Evolutionary conservation across 331 rosid genomes (phyloP).

Genomic region (Rhamnella rubrinervis): DNA sequence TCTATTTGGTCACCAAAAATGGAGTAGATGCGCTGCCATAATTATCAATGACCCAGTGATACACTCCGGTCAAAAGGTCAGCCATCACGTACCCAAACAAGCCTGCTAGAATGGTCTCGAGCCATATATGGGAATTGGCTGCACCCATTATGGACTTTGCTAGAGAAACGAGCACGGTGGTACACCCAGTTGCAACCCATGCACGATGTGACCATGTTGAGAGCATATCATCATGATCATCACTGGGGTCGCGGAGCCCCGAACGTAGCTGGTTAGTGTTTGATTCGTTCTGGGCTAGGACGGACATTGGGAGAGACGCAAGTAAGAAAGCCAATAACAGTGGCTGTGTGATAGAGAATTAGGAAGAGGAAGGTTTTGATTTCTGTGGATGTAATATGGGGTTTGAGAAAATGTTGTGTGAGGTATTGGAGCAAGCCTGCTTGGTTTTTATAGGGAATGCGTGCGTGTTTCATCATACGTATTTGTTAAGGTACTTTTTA

Average conservation of each 20-base stretch:
- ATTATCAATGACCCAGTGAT: conserved; percentile 84
- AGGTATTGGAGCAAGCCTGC: no score
- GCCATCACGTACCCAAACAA: conserved; percentile 65
- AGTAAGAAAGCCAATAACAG: no score
- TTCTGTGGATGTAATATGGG: no score
- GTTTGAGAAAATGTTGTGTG: no score
- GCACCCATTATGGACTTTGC: conserved; percentile 39
- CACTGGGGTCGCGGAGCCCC: conserved; percentile 23
- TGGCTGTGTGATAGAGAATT: no score
- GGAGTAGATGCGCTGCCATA: conserved; percentile 69
- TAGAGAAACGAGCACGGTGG: conserved; percentile 39
- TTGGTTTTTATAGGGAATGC: no score
- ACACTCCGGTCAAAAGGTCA: conserved; percentile 84
- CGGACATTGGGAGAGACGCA: no score
- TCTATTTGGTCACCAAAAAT: conserved; percentile 74
- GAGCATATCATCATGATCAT: neutral
- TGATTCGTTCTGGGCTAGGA: no score
- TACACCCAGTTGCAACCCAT: conserved; percentile 54
- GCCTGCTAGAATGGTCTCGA: conserved; percentile 39
- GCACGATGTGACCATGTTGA: conserved; percentile 50
- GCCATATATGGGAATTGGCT: conserved; percentile 34
- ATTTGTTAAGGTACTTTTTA: no score
- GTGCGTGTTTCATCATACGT: no score
- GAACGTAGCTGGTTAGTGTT: no score
- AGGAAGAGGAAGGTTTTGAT: no score